Conservation (phyloP, 495 filamentous ascomycete species). For the Penicillium mononematosum region DNA sequence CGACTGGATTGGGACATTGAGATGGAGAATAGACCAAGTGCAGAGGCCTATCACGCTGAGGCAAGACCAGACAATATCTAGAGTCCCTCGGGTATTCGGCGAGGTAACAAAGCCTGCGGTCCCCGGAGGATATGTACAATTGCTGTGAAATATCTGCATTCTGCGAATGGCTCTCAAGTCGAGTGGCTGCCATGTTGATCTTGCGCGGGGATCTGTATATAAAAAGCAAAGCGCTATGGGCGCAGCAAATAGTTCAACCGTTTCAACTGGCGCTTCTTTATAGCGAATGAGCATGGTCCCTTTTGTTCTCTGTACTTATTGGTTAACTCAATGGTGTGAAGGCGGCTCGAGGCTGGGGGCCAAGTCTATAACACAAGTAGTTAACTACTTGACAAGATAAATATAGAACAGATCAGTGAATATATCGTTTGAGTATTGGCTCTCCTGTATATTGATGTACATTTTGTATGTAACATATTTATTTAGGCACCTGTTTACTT, state of each 20-base stretch:
- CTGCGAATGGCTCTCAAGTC: not conserved
- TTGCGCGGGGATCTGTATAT: not conserved
- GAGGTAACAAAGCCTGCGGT: not conserved
- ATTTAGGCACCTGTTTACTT: not conserved
- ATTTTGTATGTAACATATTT: not conserved
- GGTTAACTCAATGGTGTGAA: not conserved
- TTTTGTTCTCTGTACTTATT: not conserved
- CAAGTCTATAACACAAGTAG: not conserved
- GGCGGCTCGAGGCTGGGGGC: not conserved
- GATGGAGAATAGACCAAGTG: constrained; percentile 8
- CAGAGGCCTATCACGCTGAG: not conserved
- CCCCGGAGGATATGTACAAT: not conserved
- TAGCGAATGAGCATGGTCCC: not conserved
- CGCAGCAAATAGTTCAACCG: not conserved
- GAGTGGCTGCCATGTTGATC: not conserved
- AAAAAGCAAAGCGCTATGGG: not conserved
- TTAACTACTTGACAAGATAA: not conserved
- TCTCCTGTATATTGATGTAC: not conserved
- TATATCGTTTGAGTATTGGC: not conserved
- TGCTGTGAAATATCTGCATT: constrained; percentile 2
- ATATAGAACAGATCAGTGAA: not conserved
- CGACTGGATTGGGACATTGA: constrained; percentile 2
- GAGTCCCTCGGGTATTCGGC: not conserved
- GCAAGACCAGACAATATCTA: constrained; percentile 7
- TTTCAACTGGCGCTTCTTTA: not conserved